phyloP scores from a whole-genome alignment of 768 basidiomycete species.

The Panus rudis region DNA sequence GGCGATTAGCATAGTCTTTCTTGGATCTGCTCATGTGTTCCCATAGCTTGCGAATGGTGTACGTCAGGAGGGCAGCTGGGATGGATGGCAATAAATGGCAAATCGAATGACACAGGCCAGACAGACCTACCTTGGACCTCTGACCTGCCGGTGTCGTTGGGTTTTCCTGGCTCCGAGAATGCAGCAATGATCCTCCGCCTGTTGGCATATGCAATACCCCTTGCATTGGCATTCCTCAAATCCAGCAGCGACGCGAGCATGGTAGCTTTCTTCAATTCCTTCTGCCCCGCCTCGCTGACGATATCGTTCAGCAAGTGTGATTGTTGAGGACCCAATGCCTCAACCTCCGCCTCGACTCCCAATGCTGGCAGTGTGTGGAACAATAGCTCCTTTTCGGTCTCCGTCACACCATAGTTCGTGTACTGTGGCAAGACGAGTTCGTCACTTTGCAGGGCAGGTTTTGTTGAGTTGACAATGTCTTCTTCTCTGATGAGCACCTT shows the following conservation, averaged over 20 bases:
- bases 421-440: conserved; percentile 35
- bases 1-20: conserved; percentile 71
- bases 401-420: conserved; percentile 61
- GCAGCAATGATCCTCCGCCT: conserved; percentile 66
- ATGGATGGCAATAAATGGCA: conserved; percentile 1
- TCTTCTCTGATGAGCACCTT: conserved; percentile 52
- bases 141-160: conserved; percentile 71
- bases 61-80: conserved; percentile 80
- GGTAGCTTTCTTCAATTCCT: conserved; percentile 41
- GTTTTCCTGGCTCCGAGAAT: conserved; percentile 67
- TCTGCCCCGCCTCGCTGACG: conserved; percentile 19
- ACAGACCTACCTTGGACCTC: conserved; percentile 79
- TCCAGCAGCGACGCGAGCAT: conserved; percentile 68
- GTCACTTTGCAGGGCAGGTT: conserved; percentile 3
- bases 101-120: not conserved
- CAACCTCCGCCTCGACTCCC: conserved; percentile 24
- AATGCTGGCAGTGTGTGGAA: conserved; percentile 62
- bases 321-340: not conserved
- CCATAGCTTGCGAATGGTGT: conserved; percentile 79
- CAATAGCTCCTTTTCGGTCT: conserved; percentile 50
- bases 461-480: conserved; percentile 16
- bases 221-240: conserved; percentile 80
- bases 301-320: not conserved
- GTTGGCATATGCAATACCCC: conserved; percentile 85
- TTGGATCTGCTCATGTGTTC: conserved; percentile 60